These are phyloP conservation scores for Fomitopsis schrenkii DNA, from an alignment of 1,284 basidiomycete genomes.

Conservation along the genomic window DNA sequence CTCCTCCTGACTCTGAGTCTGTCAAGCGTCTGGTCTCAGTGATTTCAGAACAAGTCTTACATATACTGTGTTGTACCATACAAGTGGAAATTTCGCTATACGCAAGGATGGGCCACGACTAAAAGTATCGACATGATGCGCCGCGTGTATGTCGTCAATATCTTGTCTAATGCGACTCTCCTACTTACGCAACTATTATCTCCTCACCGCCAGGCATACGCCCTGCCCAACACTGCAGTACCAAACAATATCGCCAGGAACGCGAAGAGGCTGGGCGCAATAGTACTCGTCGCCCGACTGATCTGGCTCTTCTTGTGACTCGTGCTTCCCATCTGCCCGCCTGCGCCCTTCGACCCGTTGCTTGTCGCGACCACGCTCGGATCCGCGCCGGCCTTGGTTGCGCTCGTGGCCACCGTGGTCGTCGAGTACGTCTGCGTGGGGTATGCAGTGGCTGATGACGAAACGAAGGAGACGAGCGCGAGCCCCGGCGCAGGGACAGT, in stretches of 20 bases:
- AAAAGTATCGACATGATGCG: no score
- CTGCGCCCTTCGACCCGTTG: neutral
- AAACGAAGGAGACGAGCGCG: constrained; percentile 47
- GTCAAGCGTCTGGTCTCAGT: no score
- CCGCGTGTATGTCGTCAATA: no score
- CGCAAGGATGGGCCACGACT: no score
- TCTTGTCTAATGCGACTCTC: no score
- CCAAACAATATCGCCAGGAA: neutral
- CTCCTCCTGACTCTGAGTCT: no score
- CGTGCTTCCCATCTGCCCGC: neutral
- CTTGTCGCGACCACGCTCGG: constrained; percentile 2
- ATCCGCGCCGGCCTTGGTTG: neutral
- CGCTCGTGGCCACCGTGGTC: neutral
- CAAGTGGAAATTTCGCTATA: no score
- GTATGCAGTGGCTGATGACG: neutral
- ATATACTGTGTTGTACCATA: no score
- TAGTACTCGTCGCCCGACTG: neutral
- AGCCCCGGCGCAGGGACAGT: constrained; percentile 48
- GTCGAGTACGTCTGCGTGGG: neutral
- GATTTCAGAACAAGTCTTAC: no score
- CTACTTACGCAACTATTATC: no score
- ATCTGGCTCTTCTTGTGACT: neutral
- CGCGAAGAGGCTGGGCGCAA: neutral
- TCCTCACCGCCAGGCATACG: neutral
- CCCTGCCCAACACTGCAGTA: neutral